Conservation (phyloP, 768 basidiomycete species). For the Boletus subcaerulescens region DNA sequence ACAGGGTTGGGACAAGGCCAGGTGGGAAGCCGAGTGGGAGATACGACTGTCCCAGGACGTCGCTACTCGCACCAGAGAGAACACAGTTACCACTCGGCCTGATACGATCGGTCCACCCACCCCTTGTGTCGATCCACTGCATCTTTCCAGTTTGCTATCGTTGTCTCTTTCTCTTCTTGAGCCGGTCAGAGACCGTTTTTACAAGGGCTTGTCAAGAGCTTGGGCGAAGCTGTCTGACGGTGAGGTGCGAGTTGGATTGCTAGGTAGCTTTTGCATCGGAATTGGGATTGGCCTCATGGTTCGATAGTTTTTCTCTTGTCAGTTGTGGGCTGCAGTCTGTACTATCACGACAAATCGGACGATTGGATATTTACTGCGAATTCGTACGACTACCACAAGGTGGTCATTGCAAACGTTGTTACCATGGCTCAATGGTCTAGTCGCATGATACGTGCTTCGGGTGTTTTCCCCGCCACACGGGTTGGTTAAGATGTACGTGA, state of each 20-base stretch:
- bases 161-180: conserved; percentile 60
- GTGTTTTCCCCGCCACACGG: conserved; percentile 9
- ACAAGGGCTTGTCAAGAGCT: conserved; percentile 19
- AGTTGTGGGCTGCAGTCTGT: neutral
- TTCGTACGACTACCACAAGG: no score
- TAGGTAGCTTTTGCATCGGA: conserved; percentile 44
- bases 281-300: conserved; percentile 42
- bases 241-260: conserved; percentile 33
- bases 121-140: conserved; percentile 59
- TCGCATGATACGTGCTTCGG: conserved; percentile 38
- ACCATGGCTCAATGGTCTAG: conserved; percentile 34
- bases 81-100: conserved; percentile 25
- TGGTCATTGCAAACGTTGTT: no score
- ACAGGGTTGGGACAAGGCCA: conserved; percentile 54
- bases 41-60: conserved; percentile 59
- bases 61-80: conserved; percentile 45
- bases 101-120: conserved; percentile 11
- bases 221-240: conserved; percentile 25
- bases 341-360: neutral
- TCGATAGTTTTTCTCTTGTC: conserved; percentile 16
- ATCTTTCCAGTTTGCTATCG: conserved; percentile 59
- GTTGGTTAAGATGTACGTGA: conserved; percentile 36
- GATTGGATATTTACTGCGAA: no score
- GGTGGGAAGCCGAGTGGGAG: conserved; percentile 70
- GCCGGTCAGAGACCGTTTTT: conserved; percentile 37